Conservation (phyloP, 306 rosid genomes). For the Prunus dulcis region DNA sequence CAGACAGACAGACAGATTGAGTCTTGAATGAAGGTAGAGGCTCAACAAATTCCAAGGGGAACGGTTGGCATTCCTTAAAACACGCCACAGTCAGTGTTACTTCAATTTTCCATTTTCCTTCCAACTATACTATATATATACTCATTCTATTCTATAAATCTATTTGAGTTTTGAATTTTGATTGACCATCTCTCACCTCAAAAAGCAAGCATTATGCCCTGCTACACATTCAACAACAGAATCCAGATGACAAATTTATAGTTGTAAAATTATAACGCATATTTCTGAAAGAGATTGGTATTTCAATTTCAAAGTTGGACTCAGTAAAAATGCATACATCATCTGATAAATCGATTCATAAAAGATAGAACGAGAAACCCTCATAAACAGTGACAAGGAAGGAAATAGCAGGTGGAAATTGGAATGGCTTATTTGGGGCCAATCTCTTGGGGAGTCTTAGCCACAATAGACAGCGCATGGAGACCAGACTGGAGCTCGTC, state of each 20-base stretch:
- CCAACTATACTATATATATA: not conserved
- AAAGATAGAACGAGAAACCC: too few relatives aligned
- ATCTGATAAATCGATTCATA: too few relatives aligned
- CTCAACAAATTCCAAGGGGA: constrained; percentile 34
- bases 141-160: not conserved
- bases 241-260: too few relatives aligned
- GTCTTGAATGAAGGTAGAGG: constrained; percentile 12
- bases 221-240: too few relatives aligned
- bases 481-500: constrained; percentile 63
- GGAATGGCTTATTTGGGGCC: not conserved
- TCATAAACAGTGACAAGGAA: not conserved
- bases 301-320: too few relatives aligned
- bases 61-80: constrained; percentile 29
- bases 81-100: constrained; percentile 16
- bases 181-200: not conserved
- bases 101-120: constrained; percentile 11
- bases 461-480: constrained; percentile 61
- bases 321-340: too few relatives aligned
- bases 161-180: not conserved
- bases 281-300: too few relatives aligned
- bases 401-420: not conserved
- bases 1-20: not conserved
- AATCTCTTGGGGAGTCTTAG: constrained; percentile 48
- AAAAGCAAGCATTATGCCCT: too few relatives aligned
- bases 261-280: too few relatives aligned